phyloP scores from a whole-genome alignment of 352 stramenopile genomes.

The Phytopythium vexans region DNA sequence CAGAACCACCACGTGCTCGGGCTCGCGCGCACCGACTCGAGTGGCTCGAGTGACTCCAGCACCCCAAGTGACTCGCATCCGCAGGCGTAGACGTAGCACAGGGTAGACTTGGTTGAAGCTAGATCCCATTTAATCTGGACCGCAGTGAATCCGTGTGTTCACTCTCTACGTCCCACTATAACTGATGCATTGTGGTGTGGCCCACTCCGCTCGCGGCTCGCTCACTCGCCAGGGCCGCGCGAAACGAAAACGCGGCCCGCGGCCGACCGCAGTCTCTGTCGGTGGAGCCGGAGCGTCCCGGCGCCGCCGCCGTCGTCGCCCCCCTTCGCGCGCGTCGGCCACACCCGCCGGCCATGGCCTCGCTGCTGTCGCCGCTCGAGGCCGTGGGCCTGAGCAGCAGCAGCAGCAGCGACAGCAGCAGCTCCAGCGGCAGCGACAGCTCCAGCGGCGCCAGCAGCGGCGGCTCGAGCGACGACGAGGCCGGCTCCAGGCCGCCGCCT shows the following conservation, averaged over 20 bases:
- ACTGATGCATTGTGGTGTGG: too few relatives aligned
- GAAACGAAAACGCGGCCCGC: too few relatives aligned
- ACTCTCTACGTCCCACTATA: too few relatives aligned
- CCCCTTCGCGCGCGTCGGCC: neutral
- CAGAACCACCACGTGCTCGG: slow-evolving; percentile 51
- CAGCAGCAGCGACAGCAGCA: slow-evolving; percentile 38
- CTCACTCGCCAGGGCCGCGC: too few relatives aligned
- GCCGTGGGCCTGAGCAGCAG: slow-evolving; percentile 18
- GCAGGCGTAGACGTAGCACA: too few relatives aligned
- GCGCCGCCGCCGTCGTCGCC: too few relatives aligned
- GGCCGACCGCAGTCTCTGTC: too few relatives aligned
- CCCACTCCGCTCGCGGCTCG: too few relatives aligned
- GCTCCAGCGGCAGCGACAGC: slow-evolving; percentile 22
- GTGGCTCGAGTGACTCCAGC: neutral
- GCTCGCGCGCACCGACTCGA: slow-evolving; percentile 4
- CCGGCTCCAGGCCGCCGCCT: slow-evolving; percentile 15
- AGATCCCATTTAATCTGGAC: too few relatives aligned
- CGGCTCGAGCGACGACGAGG: slow-evolving; percentile 44
- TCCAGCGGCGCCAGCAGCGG: slow-evolving; percentile 34
- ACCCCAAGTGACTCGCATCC: neutral
- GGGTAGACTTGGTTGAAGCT: too few relatives aligned
- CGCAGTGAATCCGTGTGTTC: too few relatives aligned
- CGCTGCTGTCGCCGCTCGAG: slow-evolving; percentile 27
- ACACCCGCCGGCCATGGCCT: slow-evolving; percentile 13
- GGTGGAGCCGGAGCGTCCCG: too few relatives aligned